Percentiles rank a stretch among this genome's conserved stretches.
Conservation (phyloP, 2,329 filamentous ascomycete genomes). For the Fusarium sp. region DNA sequence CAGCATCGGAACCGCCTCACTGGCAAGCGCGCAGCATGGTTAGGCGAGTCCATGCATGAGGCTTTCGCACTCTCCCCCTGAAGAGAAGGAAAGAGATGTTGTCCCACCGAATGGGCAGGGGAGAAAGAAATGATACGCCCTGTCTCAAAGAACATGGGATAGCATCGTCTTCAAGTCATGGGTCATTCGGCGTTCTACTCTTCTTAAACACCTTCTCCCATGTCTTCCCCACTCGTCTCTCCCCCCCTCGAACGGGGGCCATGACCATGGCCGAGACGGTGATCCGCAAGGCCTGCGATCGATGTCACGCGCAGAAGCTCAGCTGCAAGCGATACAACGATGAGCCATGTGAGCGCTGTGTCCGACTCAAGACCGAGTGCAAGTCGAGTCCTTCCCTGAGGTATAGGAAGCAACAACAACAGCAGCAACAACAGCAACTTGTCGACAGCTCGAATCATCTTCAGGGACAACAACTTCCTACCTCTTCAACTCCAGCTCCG, state of each 20-base stretch:
- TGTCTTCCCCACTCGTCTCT: slow-evolving; percentile 42
- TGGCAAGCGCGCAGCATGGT: slow-evolving; percentile 38
- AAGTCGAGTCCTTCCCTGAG: slow-evolving; percentile 58
- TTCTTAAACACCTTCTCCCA: slow-evolving; percentile 47
- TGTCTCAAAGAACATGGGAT: neutral
- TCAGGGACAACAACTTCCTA: slow-evolving; percentile 24
- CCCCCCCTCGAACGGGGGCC: slow-evolving; percentile 35
- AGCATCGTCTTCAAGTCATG: neutral
- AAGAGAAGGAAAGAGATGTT: slow-evolving; percentile 2
- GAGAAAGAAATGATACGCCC: neutral
- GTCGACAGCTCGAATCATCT: slow-evolving; percentile 13
- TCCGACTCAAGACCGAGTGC: slow-evolving; percentile 56
- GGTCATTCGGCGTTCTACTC: slow-evolving; percentile 31
- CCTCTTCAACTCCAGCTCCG: slow-evolving; percentile 20
- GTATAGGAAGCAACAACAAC: slow-evolving; percentile 52
- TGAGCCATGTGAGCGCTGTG: slow-evolving; percentile 57
- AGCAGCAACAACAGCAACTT: slow-evolving; percentile 33
- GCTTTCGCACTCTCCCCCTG: neutral
- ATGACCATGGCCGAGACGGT: slow-evolving; percentile 53
- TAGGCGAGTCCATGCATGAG: slow-evolving; percentile 42
- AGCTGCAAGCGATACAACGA: slow-evolving; percentile 57
- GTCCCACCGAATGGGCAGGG: neutral
- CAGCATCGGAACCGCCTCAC: slow-evolving; percentile 40
- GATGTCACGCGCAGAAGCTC: slow-evolving; percentile 61
- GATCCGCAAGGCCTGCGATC: slow-evolving; percentile 60